Conservation (phyloP, 2,329 filamentous ascomycete genomes). For the Ceratocystis alfenasii region DNA sequence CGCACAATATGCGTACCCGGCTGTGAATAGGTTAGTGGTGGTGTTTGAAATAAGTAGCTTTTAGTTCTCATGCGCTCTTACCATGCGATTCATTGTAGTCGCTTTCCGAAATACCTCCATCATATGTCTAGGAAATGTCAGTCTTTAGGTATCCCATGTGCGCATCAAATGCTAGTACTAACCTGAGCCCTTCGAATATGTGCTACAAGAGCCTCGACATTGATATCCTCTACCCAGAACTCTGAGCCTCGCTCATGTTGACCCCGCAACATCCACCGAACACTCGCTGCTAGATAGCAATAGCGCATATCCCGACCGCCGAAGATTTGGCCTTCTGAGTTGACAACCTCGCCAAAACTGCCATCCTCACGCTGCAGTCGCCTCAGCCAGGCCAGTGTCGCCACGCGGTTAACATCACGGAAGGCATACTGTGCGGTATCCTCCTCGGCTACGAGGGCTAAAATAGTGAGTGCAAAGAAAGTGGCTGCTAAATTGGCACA, state of each 20-base stretch:
- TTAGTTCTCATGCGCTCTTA: constrained; percentile 30
- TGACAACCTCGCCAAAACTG: constrained; percentile 77
- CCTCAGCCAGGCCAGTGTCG: constrained; percentile 62
- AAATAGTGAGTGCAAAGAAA: constrained; percentile 69
- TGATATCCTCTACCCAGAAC: constrained; percentile 55
- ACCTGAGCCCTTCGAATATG: constrained; percentile 58
- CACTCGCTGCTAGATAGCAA: constrained; percentile 70
- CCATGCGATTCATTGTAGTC: constrained; percentile 74
- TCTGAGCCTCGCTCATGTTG: constrained; percentile 39
- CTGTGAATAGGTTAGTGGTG: constrained; percentile 27
- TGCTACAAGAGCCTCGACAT: constrained; percentile 55
- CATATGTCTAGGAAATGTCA: constrained; percentile 50
- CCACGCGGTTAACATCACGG: constrained; percentile 51
- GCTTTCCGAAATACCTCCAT: constrained; percentile 71
- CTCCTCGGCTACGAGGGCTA: constrained; percentile 45
- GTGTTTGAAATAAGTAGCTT: constrained; percentile 29
- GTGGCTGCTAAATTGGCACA: constrained; percentile 70
- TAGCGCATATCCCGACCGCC: constrained; percentile 79
- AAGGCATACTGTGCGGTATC: constrained; percentile 37
- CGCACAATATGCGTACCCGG: constrained; percentile 84
- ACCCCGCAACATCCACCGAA: constrained; percentile 71
- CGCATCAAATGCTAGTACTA: constrained; percentile 24
- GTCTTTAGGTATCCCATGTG: not conserved
- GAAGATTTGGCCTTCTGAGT: constrained; percentile 45
- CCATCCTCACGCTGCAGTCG: constrained; percentile 70